A percentile compares a stretch with the other conserved stretches of the same genome.
Evolutionary conservation across 2,329 filamentous ascomycete species (phyloP).

Genomic region (Tolypocladium endophyticum): DNA sequence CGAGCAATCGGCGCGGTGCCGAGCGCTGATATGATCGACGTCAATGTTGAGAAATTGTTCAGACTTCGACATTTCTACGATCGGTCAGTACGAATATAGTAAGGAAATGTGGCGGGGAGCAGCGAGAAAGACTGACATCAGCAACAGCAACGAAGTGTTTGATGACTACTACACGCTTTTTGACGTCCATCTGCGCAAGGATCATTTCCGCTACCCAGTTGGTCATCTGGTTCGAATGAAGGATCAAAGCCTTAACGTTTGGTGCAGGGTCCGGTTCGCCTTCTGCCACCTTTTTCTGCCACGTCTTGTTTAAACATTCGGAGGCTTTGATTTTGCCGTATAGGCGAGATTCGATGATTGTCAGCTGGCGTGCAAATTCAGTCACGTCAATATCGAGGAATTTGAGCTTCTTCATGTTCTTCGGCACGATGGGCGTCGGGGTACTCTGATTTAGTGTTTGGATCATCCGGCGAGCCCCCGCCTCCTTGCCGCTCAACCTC

Average conservation of each 20-base stretch:
- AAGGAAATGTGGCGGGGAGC: not conserved
- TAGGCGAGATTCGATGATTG: conserved; percentile 88
- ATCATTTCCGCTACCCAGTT: conserved; percentile 99
- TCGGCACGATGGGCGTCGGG: conserved; percentile 83
- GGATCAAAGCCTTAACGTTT: conserved; percentile 91
- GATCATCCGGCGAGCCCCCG: conserved; percentile 73
- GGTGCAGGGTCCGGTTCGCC: conserved; percentile 77
- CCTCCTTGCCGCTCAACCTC: conserved; percentile 77
- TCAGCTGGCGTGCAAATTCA: conserved; percentile 95
- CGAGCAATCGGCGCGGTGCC: conserved; percentile 92
- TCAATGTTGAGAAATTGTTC: conserved; percentile 96
- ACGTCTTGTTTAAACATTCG: conserved; percentile 96
- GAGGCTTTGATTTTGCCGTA: conserved; percentile 95
- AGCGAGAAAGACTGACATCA: conserved; percentile 54
- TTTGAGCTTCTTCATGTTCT: conserved; percentile 99
- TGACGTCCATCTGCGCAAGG: conserved; percentile 83
- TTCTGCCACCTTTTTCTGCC: conserved; percentile 87
- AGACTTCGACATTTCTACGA: conserved; percentile 77
- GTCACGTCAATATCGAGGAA: conserved; percentile 94
- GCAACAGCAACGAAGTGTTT: conserved; percentile 97
- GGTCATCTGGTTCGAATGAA: conserved; percentile 97
- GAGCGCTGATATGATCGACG: conserved; percentile 92
- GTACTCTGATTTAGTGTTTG: conserved; percentile 75
- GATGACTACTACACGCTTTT: conserved; percentile 92
- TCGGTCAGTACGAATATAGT: conserved; percentile 6